These are phyloP conservation scores for Teratosphaeria zuluensis DNA, from an alignment of 2,329 filamentous ascomycete genomes.

Conservation along the genomic window DNA sequence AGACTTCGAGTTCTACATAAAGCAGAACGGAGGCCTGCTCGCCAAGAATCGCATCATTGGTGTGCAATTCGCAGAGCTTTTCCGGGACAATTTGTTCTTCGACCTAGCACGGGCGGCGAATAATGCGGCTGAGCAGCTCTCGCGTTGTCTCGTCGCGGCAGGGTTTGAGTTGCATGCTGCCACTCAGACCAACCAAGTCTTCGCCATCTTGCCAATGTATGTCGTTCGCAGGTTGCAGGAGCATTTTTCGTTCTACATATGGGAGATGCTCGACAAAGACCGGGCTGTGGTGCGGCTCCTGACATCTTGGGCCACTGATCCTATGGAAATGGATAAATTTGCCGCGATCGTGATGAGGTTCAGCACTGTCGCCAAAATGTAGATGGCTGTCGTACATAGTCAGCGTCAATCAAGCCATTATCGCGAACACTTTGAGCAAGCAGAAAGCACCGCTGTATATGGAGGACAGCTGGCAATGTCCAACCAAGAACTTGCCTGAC, in stretches of 20 bases:
- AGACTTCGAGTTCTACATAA: background rate
- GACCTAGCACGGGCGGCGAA: background rate
- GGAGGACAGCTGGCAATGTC: too few relatives aligned
- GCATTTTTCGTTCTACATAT: background rate
- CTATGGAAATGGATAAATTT: background rate
- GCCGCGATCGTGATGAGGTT: background rate
- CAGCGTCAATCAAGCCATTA: too few relatives aligned
- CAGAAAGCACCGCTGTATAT: too few relatives aligned
- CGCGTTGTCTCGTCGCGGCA: background rate
- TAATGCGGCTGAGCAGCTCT: background rate
- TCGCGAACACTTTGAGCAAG: too few relatives aligned
- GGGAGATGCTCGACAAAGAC: background rate
- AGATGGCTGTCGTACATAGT: background rate
- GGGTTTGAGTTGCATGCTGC: background rate
- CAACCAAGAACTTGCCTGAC: too few relatives aligned
- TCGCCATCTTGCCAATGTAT: background rate
- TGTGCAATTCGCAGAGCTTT: background rate
- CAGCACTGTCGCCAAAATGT: conserved; percentile 10
- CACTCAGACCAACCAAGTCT: background rate
- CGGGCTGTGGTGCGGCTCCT: background rate
- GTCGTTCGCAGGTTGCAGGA: background rate
- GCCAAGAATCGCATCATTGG: background rate
- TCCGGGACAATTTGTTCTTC: background rate
- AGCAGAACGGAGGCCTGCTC: background rate
- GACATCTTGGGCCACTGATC: background rate